Base-by-base conservation (phyloP, 169 alveolate species). In the Plasmodium relictum region DNA sequence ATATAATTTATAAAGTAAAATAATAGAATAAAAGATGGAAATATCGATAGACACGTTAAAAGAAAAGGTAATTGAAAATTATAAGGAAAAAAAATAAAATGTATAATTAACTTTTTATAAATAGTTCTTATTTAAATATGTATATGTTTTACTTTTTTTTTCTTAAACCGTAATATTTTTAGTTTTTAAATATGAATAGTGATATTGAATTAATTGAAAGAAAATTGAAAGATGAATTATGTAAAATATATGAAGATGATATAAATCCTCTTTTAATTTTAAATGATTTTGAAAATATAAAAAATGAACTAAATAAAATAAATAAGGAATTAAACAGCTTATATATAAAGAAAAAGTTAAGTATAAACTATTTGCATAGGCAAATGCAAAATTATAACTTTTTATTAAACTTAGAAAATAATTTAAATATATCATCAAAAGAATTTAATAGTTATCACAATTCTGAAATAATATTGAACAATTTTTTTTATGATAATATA, bases 351-450 rank as follows among this genome's bases (percentile, higher is more conserved):
- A 83, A 83, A 83, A 83, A 83, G 39, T 50, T 50, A 45, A 54
- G 85, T 52, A 68, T 69, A 54, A 56, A 65, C 4, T 68, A 68
- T 59, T 44, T 83, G 72, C 91, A 83, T 45, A 66, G 91, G 24
- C 91, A 83, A 69, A 68, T 83, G 91, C 91, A 83, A 66, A 83
- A 83, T 83, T 83, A 83, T 12, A 83, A 83, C 41, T 83, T 83
- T 22, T 18, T 83, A 31, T 58, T 69, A 10, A 83, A 68, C 44
- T 41, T 83, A 48, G 91, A 83, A 83, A 83, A 83, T 18, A 69
- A 83, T 65, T 83, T 83, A 68, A 56, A 83, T 44, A 68, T 54
- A 41, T 26, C 91, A 10, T 52, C 83, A 54, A 83, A 41, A 42
- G 59, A 83, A 26, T 83, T 83, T 83, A 14, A 37, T 14, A 83